phyloP scores from a whole-genome alignment of 257 asterid species.

The Sherardia arvensis region DNA sequence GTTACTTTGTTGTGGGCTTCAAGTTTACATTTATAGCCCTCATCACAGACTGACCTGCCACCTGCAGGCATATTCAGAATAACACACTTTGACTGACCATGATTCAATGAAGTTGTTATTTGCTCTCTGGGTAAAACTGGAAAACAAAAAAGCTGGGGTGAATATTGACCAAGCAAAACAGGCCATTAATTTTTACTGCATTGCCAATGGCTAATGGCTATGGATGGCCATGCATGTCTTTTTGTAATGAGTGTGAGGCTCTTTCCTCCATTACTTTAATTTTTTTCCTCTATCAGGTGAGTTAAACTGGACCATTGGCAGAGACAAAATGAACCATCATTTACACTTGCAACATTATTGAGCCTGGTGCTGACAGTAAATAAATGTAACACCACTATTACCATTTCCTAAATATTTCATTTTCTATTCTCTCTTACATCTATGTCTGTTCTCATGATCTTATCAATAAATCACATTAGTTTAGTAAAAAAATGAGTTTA shows the following conservation, averaged over 20 bases:
- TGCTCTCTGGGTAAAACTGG: conserved; percentile 1
- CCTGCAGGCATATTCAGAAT: neutral
- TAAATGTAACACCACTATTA: neutral
- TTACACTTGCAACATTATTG: neutral
- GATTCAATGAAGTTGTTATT: neutral
- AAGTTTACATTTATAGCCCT: neutral
- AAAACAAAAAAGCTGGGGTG: neutral
- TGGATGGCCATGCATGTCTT: neutral
- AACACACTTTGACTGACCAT: neutral
- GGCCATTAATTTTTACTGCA: neutral
- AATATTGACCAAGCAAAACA: neutral
- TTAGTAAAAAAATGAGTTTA: no score
- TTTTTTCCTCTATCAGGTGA: conserved; percentile 1
- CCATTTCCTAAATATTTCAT: neutral
- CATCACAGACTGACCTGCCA: neutral
- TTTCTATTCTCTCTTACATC: neutral
- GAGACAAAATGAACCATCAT: conserved; percentile 2
- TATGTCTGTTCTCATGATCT: no score
- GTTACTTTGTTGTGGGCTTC: neutral
- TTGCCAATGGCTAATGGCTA: neutral
- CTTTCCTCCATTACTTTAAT: neutral
- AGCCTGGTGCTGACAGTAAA: neutral
- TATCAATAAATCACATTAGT: no score
- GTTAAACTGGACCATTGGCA: conserved; percentile 7
- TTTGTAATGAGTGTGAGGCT: neutral